These are phyloP conservation scores for Pseudogymnoascus sp. DNA, from an alignment of 2,329 filamentous ascomycete genomes.

Conservation along the genomic window DNA sequence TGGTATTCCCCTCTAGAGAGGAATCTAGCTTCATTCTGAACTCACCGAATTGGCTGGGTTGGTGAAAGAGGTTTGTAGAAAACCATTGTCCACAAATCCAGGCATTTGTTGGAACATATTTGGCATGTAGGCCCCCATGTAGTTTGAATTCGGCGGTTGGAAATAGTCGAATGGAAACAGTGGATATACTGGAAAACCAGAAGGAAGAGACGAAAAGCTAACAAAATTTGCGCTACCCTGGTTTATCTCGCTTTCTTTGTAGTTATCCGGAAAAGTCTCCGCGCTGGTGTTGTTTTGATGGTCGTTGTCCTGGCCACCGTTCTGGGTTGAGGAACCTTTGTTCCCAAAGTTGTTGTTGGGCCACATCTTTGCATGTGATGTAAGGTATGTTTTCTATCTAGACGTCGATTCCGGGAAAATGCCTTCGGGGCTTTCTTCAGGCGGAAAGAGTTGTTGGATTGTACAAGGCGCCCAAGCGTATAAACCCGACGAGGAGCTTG, in stretches of 20 bases:
- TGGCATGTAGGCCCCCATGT: background rate
- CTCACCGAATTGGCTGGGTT: background rate
- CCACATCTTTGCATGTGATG: constrained; percentile 21
- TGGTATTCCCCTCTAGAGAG: background rate
- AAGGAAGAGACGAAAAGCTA: background rate
- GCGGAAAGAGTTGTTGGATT: background rate
- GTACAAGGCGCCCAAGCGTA: background rate
- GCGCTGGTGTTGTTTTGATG: background rate
- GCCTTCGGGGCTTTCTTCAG: background rate
- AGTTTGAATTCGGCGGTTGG: constrained; percentile 3
- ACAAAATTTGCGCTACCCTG: background rate
- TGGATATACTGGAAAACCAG: background rate
- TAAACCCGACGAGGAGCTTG: background rate
- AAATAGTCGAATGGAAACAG: background rate
- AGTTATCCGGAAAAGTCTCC: background rate
- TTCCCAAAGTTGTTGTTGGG: constrained; percentile 23
- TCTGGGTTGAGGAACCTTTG: constrained; percentile 25
- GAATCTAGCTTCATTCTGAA: background rate
- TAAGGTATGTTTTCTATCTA: background rate
- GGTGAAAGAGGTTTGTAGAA: background rate
- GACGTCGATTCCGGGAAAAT: background rate
- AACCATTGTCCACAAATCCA: background rate
- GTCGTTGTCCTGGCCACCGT: background rate
- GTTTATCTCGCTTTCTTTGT: background rate
- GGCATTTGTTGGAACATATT: background rate